Percentiles rank a stretch among this genome's conserved stretches.
These are phyloP conservation scores for Echites panduratus DNA, from an alignment of 257 asterid species.

Conservation along the genomic window DNA sequence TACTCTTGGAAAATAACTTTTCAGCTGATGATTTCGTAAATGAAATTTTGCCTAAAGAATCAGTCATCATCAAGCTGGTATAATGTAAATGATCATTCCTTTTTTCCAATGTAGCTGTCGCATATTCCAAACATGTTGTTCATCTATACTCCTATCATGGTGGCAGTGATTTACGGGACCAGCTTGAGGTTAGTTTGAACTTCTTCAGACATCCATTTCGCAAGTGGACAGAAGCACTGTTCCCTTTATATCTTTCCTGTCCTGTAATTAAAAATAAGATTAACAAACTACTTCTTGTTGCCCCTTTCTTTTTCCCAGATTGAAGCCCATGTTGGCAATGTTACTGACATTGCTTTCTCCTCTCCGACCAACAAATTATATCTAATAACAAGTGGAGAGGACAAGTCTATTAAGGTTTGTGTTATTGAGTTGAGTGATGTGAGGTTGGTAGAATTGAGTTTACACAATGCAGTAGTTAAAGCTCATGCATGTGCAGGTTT, in stretches of 20 bases:
- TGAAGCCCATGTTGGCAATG: constrained; percentile 60
- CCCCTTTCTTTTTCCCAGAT: constrained; percentile 36
- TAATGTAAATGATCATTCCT: neutral
- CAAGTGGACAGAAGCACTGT: neutral
- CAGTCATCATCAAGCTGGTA: neutral
- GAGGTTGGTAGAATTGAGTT: neutral
- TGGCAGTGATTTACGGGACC: constrained; percentile 42
- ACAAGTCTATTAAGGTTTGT: constrained; percentile 59
- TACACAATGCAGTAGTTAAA: neutral
- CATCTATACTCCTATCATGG: constrained; percentile 47
- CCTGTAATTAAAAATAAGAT: neutral
- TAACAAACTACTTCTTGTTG: neutral
- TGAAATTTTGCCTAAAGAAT: neutral
- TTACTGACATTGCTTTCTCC: constrained; percentile 60
- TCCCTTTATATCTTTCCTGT: neutral
- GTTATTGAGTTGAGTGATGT: neutral
- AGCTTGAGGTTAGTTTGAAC: constrained; percentile 45
- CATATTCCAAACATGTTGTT: constrained; percentile 71
- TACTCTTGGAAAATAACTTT: neutral
- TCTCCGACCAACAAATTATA: constrained; percentile 40
- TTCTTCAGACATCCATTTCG: neutral
- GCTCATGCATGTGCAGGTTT: constrained; percentile 28
- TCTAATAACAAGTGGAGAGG: constrained; percentile 68
- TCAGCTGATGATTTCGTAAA: neutral
- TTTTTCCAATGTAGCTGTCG: constrained; percentile 43